Conservation (phyloP, 176 grass and related monocot genomes). For the Triticum timopheevii region DNA sequence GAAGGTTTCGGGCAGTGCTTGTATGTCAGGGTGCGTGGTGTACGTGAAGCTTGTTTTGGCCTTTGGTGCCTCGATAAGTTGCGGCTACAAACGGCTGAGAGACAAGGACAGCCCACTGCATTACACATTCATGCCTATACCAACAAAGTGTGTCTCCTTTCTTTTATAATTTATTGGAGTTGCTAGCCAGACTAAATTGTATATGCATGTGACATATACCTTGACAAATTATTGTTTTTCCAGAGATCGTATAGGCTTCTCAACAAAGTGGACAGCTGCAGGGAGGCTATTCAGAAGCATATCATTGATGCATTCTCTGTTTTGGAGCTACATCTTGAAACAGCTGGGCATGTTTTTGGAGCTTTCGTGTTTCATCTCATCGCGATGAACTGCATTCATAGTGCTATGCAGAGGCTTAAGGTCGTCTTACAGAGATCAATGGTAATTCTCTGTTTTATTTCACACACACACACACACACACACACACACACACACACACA, state of each 20-base stretch:
- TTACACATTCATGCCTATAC: background rate
- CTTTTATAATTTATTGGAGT: background rate
- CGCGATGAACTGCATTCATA: too few species aligned
- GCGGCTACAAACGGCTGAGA: background rate
- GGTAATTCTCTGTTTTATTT: too few species aligned
- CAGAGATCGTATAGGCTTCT: background rate
- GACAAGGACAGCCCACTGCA: background rate
- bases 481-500: too few species aligned
- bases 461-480: too few species aligned
- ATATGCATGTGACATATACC: background rate
- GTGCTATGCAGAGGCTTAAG: too few species aligned
- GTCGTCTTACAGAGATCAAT: too few species aligned
- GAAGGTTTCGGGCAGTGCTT: background rate
- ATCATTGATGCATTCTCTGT: too few species aligned
- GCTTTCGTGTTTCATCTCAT: background rate
- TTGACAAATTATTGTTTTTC: background rate
- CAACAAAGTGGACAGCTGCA: background rate
- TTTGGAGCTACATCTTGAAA: too few species aligned
- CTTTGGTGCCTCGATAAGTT: background rate
- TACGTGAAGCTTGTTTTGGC: background rate
- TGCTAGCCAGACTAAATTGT: background rate
- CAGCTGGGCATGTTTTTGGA: too few species aligned
- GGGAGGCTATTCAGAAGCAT: too few species aligned
- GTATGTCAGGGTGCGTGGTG: too few species aligned
- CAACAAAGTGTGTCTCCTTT: background rate